phyloP scores from a whole-genome alignment of 2,329 filamentous ascomycete species.

The Monilinia aucupariae region DNA sequence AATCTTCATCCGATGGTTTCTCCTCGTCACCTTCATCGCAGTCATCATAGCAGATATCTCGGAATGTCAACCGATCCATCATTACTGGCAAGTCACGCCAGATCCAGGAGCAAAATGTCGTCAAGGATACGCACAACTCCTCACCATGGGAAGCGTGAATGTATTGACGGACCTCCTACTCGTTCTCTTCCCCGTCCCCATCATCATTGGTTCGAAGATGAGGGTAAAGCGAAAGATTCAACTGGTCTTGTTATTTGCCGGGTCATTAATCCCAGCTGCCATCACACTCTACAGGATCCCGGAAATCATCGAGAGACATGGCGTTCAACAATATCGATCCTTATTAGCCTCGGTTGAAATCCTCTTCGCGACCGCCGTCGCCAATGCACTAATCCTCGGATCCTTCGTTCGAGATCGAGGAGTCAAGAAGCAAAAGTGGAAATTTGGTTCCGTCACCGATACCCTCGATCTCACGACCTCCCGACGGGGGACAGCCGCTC shows the following conservation, averaged over 20 bases:
- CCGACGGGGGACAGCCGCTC: conserved; percentile 47
- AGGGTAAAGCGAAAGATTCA: conserved; percentile 70
- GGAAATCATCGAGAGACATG: conserved; percentile 63
- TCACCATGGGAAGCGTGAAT: conserved; percentile 86
- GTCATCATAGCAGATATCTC: conserved; percentile 75
- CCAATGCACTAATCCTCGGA: conserved; percentile 84
- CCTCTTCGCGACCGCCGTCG: conserved; percentile 77
- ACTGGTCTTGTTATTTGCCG: conserved; percentile 73
- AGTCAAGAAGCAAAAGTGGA: conserved; percentile 82
- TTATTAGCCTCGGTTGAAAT: conserved; percentile 87
- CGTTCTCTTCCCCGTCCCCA: conserved; percentile 81
- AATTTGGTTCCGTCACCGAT: conserved; percentile 53
- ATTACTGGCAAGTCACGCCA: conserved; percentile 78
- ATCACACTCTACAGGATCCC: conserved; percentile 80
- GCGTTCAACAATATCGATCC: conserved; percentile 80
- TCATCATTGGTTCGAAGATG: conserved; percentile 78
- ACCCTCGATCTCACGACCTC: conserved; percentile 51
- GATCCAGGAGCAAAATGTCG: conserved; percentile 83
- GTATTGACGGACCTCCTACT: conserved; percentile 84
- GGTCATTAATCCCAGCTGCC: conserved; percentile 73
- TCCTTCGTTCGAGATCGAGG: conserved; percentile 90
- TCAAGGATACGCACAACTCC: conserved; percentile 77
- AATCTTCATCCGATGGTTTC: conserved; percentile 65
- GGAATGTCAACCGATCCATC: conserved; percentile 72
- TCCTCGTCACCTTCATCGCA: conserved; percentile 72